Base-by-base conservation (phyloP, 208 protist genomes). In the Leptomonas pyrrhocoris region DNA sequence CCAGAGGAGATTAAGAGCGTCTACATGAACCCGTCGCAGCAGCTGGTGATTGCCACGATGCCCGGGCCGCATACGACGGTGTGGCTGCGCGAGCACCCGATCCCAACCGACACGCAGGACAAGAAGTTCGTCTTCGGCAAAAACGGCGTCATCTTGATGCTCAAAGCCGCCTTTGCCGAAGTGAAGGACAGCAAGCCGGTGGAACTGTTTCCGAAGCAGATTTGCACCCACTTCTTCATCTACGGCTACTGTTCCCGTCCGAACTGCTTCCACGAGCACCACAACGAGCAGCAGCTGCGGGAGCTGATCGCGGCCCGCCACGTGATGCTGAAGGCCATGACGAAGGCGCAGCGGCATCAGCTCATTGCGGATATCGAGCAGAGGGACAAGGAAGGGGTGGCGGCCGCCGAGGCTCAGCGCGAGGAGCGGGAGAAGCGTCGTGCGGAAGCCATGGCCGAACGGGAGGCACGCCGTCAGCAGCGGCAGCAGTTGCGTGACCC, bases 191-290 rank as follows among this genome's bases (percentile, higher is more conserved):
- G 74, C 64, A 96, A 94, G 76, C 91, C 91, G n/a, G 91, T 96
- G 45, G 91, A 93, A 68, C 83, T 96, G 13, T 87, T 96, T 68
- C 68, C 74, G 0, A 85, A 87, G 73, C 91, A 94, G 73, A 80
- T 94, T 46, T 96, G 91, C 79, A 90, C 83, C 27, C 87, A 94
- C 74, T 96, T 93, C 74, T 75, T 96, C 19, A 85, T 92, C 54
- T 83, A 96, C 73, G 81, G 81, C 54, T 90, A 91, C 78, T 96
- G 91, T 83, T 88, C 86, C 5, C 84, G 91, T 45, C 28, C 46
- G 21, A 84, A 89, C 61, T 96, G 91, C 73, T 76, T 92, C 16
- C 88, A 96, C 63, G 78, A 85, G 68, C 91, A 96, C 79, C 87
- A 96, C 81, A 92, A 36, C n/a, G 87, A 87, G 63, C 62, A 42